Base-by-base conservation (phyloP, 2,329 filamentous ascomycete species). In the Incumbomyces lentus region DNA sequence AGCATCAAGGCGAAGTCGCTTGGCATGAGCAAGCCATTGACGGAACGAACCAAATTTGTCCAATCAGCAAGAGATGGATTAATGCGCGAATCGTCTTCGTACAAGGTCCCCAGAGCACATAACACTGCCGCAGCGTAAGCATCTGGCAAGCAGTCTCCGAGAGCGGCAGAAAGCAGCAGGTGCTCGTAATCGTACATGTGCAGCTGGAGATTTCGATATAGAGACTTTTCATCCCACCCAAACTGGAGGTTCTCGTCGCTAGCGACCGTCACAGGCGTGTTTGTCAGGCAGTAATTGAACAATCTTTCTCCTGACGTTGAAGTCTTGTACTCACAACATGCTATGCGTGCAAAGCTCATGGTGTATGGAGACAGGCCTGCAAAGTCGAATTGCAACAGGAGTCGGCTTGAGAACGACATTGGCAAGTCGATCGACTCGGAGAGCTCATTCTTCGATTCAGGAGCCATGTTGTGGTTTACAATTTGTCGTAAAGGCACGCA, bases 101-200 rank as follows among this genome's bases (percentile, higher is more conserved):
- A 48, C 13, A 44, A 48, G 3, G 42, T 46, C 14, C 48, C 52
- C n/a, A 49, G 39, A 8, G 46, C 38, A 22, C 38, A 32, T 10
- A 56, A 48, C 12, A 56, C 47, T 33, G 45, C 44, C 1, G 52
- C 50, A 7, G 42, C 49, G 33, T 54, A 56, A 16, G 49, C 36
- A 36, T 54, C 52, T 32, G 47, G 52, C 19, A 56, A 55, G 26
- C 44, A 51, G 34, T 54, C 54, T 1, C 46, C 47, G 14, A 56
- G 18, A 33, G 52, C 54, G 4, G 49, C 45, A 40, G 51, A 45
- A 31, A 54, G 44, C 26, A 52, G 45, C 3, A 56, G 37, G 42
- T 56, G 50, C 36, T 55, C 54, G 34, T 56, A 56, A 4, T 51
- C 52, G 1, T 49, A 49, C 32, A 47, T 44, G 34, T 56, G 54